Conservation (phyloP, 805 yeast genomes). For the Saturnispora gosingensis region DNA sequence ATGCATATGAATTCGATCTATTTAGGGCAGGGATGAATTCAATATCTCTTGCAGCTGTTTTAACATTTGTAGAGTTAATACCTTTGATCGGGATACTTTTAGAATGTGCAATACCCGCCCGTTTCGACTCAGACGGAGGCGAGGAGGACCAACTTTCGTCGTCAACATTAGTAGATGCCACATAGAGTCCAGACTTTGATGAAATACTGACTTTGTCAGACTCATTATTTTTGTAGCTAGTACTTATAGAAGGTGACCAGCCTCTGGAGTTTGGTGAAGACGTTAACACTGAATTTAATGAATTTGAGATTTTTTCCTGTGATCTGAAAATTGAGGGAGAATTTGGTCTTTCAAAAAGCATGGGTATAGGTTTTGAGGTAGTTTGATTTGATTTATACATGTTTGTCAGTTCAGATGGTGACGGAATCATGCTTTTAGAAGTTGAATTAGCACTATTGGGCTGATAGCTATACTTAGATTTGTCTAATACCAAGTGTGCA, state of each 20-base stretch:
- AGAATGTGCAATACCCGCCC: slow-evolving; percentile 7
- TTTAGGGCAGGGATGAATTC: slow-evolving; percentile 14
- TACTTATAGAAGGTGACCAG: slow-evolving; percentile 6
- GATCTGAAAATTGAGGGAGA: slow-evolving; percentile 14
- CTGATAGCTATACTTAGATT: neutral
- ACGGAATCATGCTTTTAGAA: neutral
- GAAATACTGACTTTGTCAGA: slow-evolving; percentile 1
- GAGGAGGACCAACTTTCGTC: neutral
- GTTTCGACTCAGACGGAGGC: neutral
- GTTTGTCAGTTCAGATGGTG: neutral
- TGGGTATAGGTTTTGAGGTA: slow-evolving; percentile 13
- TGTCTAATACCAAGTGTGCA: neutral
- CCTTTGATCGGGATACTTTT: slow-evolving; percentile 11
- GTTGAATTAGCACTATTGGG: neutral
- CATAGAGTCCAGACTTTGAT: neutral
- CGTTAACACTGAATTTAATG: neutral
- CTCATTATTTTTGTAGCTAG: slow-evolving; percentile 1
- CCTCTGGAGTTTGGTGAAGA: slow-evolving; percentile 6
- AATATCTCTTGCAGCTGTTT: slow-evolving; percentile 14
- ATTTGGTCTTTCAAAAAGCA: slow-evolving; percentile 10
- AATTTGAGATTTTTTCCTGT: neutral
- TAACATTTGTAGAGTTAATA: slow-evolving; percentile 10
- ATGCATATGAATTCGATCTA: slow-evolving; percentile 27
- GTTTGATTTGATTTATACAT: neutral
- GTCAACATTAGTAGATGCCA: neutral